Percentiles rank a stretch among this genome's conserved stretches.
Evolutionary conservation across 169 alveolate species (phyloP).

Genomic region (Cryptosporidium ryanae): DNA sequence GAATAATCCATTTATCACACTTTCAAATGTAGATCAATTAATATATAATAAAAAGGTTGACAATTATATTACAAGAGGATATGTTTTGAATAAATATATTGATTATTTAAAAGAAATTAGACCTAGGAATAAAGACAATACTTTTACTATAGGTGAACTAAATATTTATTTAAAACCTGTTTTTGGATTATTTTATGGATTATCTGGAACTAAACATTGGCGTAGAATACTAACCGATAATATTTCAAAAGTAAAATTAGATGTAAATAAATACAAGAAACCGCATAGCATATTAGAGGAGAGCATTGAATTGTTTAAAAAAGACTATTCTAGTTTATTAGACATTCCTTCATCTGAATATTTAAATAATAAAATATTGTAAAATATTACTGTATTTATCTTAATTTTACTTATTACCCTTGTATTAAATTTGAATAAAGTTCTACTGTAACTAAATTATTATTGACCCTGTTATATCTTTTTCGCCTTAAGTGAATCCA

Average conservation of each 20-base stretch:
- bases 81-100: conserved; percentile 77
- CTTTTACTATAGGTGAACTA: conserved; percentile 57
- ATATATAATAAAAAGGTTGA: conserved; percentile 79
- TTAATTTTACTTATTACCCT: too few relatives aligned
- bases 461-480: conserved; percentile 6
- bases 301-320: conserved; percentile 5
- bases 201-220: conserved; percentile 78
- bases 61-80: conserved; percentile 76
- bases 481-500: background rate
- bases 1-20: conserved; percentile 83
- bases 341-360: conserved; percentile 2
- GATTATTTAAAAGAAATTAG: conserved; percentile 21
- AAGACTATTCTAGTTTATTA: conserved; percentile 6
- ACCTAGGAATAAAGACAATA: conserved; percentile 40
- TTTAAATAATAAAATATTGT: background rate
- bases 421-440: background rate
- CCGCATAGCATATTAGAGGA: conserved; percentile 14
- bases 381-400: too few relatives aligned
- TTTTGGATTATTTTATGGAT: conserved; percentile 84
- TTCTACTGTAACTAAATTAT: background rate
- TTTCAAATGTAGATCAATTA: conserved; percentile 81
- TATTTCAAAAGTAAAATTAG: conserved; percentile 1
- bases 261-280: background rate
- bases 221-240: conserved; percentile 14
- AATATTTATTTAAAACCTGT: conserved; percentile 80